Conservation (phyloP, 768 basidiomycete species). For the Strobilomyces echinocephalus region DNA sequence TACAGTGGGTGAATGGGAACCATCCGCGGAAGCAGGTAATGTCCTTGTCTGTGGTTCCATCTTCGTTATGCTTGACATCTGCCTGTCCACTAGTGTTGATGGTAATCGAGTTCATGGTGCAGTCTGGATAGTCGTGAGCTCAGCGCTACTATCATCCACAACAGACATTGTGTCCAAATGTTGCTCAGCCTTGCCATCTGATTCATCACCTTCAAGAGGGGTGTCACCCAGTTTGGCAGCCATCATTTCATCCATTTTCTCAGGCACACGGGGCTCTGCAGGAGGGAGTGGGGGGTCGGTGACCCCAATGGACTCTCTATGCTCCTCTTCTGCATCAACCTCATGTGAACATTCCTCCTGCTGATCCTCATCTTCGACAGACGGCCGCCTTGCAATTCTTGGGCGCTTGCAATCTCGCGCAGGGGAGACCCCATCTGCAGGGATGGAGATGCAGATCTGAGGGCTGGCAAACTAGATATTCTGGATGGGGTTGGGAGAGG, state of each 20-base stretch:
- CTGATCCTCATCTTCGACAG: slow-evolving; percentile 43
- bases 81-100: neutral
- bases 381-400: slow-evolving; percentile 18
- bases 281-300: neutral
- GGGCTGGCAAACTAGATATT: slow-evolving; percentile 16
- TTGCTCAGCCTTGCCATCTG: slow-evolving; percentile 27
- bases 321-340: slow-evolving; percentile 43
- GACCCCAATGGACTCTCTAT: slow-evolving; percentile 38
- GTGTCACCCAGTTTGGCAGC: neutral
- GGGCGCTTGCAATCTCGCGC: slow-evolving; percentile 18
- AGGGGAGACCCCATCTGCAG: slow-evolving; percentile 26
- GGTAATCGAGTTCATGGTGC: slow-evolving; percentile 20
- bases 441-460: slow-evolving; percentile 20
- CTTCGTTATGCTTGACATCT: neutral
- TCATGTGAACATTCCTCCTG: slow-evolving; percentile 49
- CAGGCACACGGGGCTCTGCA: neutral
- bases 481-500: slow-evolving; percentile 15
- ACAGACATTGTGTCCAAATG: slow-evolving; percentile 37
- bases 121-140: slow-evolving; percentile 46
- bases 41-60: neutral
- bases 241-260: neutral
- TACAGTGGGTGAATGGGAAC: neutral
- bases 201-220: neutral
- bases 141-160: slow-evolving; percentile 39
- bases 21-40: neutral